Percentiles rank a stretch among this genome's conserved stretches.
Conservation (phyloP, 2,329 filamentous ascomycete genomes). For the Diplodia seriata region DNA sequence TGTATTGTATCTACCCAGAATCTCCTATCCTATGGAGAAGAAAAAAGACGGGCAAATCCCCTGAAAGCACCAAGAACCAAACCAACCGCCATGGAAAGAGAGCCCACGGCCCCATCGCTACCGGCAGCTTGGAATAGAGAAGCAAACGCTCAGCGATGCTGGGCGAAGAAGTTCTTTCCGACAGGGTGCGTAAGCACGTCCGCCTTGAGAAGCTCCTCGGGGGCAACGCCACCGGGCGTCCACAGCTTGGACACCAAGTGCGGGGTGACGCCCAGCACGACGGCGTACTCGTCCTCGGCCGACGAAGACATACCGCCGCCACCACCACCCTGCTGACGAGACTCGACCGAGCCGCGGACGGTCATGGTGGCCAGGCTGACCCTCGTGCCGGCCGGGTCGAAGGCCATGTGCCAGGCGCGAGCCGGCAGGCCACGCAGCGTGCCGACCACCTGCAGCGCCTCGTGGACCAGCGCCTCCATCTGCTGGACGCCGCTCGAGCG, state of each 20-base stretch:
- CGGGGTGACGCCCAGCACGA: slow-evolving; percentile 18
- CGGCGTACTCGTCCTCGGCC: slow-evolving; percentile 1
- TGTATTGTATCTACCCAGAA: neutral
- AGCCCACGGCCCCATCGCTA: no score
- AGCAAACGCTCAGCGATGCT: slow-evolving; percentile 6
- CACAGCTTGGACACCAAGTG: slow-evolving; percentile 23
- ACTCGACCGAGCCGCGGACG: neutral
- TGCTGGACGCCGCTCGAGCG: neutral
- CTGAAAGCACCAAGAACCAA: neutral
- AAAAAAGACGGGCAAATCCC: neutral
- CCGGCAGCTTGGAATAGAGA: neutral
- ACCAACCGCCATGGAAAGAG: neutral
- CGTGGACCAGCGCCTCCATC: neutral
- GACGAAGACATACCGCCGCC: neutral
- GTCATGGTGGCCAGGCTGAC: neutral
- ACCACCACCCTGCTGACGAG: neutral
- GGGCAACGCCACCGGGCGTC: neutral
- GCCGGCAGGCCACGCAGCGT: slow-evolving; percentile 7
- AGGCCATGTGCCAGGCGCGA: neutral
- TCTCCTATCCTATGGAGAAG: slow-evolving; percentile 1
- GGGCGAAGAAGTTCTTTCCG: slow-evolving; percentile 10
- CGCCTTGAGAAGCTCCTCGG: slow-evolving; percentile 16
- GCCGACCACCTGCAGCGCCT: neutral
- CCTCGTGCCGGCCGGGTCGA: slow-evolving; percentile 1
- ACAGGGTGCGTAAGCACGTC: slow-evolving; percentile 8